phyloP scores from a whole-genome alignment of 352 stramenopile species.

The Phytophthora rubi region DNA sequence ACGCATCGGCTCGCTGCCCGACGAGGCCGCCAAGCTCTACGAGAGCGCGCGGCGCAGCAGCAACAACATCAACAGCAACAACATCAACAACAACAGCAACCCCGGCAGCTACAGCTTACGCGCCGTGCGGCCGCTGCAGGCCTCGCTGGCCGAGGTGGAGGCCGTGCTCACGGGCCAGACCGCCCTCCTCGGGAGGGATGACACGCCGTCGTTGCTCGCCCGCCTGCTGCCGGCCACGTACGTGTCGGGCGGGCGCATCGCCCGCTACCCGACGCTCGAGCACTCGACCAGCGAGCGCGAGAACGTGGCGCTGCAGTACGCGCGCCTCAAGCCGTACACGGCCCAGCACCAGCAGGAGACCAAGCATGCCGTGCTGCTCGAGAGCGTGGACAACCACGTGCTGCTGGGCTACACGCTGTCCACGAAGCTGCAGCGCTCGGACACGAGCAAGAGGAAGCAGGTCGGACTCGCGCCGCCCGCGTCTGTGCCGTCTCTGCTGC shows the following conservation, averaged over 20 bases:
- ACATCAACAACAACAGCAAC: neutral
- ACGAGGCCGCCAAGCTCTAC: constrained; percentile 69
- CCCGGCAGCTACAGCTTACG: constrained; percentile 49
- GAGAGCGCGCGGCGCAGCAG: constrained; percentile 39
- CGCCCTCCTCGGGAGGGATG: constrained; percentile 25
- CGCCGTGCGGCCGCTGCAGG: constrained; percentile 58
- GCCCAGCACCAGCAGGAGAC: constrained; percentile 13
- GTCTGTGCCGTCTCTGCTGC: constrained; percentile 67
- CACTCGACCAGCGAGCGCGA: constrained; percentile 73
- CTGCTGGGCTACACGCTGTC: constrained; percentile 69
- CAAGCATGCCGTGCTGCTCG: constrained; percentile 6
- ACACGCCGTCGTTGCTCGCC: constrained; percentile 42
- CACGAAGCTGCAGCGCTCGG: constrained; percentile 63
- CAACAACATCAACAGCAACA: neutral
- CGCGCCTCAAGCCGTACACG: constrained; percentile 47
- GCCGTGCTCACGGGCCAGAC: constrained; percentile 53
- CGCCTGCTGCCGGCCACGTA: constrained; percentile 54
- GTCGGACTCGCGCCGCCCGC: constrained; percentile 14
- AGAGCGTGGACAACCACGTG: constrained; percentile 56
- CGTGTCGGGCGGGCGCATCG: constrained; percentile 45
- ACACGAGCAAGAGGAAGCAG: constrained; percentile 44
- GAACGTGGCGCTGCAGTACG: constrained; percentile 63
- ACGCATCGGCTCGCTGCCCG: constrained; percentile 53
- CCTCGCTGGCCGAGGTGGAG: constrained; percentile 60
- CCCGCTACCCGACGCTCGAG: constrained; percentile 55